These are phyloP conservation scores for Blastocystis sp. DNA, from an alignment of 352 stramenopile genomes.

Conservation along the genomic window DNA sequence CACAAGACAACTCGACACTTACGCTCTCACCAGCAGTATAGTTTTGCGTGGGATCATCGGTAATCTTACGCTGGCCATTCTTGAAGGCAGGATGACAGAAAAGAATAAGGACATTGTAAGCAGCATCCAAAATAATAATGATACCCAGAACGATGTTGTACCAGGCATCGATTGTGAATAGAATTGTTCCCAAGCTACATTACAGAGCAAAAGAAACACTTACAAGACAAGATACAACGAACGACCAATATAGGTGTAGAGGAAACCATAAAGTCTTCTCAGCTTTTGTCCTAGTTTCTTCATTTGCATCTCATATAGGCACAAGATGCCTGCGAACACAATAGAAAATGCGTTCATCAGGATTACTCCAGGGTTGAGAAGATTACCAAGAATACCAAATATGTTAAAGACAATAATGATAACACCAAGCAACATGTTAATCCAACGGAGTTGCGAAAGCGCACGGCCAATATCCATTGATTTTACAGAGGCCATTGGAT, in stretches of 20 bases:
- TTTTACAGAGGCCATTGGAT: neutral
- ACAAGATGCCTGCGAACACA: slow-evolving; percentile 46
- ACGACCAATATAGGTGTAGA: slow-evolving; percentile 61
- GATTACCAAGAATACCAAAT: slow-evolving; percentile 11
- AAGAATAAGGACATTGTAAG: slow-evolving; percentile 60
- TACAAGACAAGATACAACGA: slow-evolving; percentile 58
- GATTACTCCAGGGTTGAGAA: neutral
- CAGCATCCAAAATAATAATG: neutral
- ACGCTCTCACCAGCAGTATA: slow-evolving; percentile 61
- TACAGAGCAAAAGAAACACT: neutral
- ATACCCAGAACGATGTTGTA: neutral
- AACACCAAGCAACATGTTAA: slow-evolving; percentile 18
- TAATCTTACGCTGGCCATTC: slow-evolving; percentile 47
- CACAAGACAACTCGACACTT: neutral
- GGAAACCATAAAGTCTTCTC: slow-evolving; percentile 45
- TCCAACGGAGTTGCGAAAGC: slow-evolving; percentile 35
- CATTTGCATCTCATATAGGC: slow-evolving; percentile 54
- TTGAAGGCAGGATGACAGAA: slow-evolving; percentile 56
- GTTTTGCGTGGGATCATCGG: slow-evolving; percentile 48
- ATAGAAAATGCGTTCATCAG: slow-evolving; percentile 31
- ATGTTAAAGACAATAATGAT: slow-evolving; percentile 21
- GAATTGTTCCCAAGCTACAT: slow-evolving; percentile 53
- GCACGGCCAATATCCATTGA: slow-evolving; percentile 32
- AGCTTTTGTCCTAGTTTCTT: slow-evolving; percentile 52
- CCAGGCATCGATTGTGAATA: neutral